Percentiles rank a stretch among this genome's conserved stretches.
phyloP scores from a whole-genome alignment of 1,139 yeast species.

The Hanseniaspora uvarum region DNA sequence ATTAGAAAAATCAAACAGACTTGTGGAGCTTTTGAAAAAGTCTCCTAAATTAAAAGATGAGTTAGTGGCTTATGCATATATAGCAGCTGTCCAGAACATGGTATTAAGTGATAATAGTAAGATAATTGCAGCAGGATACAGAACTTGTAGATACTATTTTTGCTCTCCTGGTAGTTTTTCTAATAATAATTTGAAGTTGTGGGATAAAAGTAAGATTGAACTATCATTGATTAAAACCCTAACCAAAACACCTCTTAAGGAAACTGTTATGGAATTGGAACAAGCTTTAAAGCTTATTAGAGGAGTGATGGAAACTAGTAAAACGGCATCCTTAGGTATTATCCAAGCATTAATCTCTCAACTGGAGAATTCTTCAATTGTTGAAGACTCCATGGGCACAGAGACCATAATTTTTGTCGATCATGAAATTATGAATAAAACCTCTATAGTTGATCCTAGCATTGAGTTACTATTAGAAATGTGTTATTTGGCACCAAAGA shows the following conservation, averaged over 20 bases:
- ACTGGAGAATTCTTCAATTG: conserved; percentile 42
- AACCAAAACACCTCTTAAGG: conserved; percentile 41
- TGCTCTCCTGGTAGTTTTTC: conserved; percentile 36
- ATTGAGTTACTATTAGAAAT: conserved; percentile 67
- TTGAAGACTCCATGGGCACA: neutral
- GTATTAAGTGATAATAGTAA: conserved; percentile 50
- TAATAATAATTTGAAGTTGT: conserved; percentile 36
- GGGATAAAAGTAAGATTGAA: conserved; percentile 47
- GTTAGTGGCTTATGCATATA: conserved; percentile 50
- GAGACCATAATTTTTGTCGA: neutral
- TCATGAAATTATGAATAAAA: neutral
- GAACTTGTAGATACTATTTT: conserved; percentile 58
- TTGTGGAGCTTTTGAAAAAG: conserved; percentile 46
- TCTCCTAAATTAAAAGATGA: conserved; percentile 59
- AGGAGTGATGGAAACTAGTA: conserved; percentile 44
- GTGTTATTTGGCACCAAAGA: conserved; percentile 50
- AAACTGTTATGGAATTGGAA: conserved; percentile 51
- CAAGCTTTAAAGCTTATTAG: conserved; percentile 71
- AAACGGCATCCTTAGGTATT: conserved; percentile 50
- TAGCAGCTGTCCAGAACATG: conserved; percentile 51
- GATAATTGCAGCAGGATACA: conserved; percentile 64
- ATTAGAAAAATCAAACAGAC: conserved; percentile 51
- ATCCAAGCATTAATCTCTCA: conserved; percentile 64
- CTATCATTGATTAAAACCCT: conserved; percentile 55
- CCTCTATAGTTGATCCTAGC: conserved; percentile 24